Evolutionary conservation across 805 yeast genomes (phyloP).

Genomic region (Kodamaea sagamina): DNA sequence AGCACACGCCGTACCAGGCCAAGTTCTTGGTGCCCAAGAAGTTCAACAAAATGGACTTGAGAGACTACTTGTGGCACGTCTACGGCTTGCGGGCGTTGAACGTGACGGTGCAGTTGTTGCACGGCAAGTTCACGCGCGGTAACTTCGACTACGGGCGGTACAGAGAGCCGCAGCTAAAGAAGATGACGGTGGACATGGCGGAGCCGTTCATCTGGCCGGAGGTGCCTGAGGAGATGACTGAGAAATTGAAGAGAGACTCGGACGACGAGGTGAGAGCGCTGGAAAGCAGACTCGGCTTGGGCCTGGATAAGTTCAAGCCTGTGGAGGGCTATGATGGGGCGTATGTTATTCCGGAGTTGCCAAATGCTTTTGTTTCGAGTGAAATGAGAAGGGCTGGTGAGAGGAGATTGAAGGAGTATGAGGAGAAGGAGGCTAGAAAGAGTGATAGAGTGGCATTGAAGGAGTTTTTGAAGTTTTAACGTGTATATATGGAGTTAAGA

Average conservation of each 20-base stretch:
- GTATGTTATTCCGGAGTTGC: conserved; percentile 45
- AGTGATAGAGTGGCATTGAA: conserved; percentile 33
- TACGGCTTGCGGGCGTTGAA: conserved; percentile 90
- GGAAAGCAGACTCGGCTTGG: conserved; percentile 51
- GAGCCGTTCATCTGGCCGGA: conserved; percentile 97
- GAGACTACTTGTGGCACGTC: conserved; percentile 89
- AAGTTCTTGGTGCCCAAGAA: conserved; percentile 91
- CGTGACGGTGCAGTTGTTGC: conserved; percentile 81
- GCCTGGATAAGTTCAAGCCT: conserved; percentile 71
- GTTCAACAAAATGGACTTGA: conserved; percentile 89
- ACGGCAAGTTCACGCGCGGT: conserved; percentile 61
- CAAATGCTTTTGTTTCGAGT: conserved; percentile 40
- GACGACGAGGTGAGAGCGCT: conserved; percentile 54
- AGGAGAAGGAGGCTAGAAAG: conserved; percentile 24
- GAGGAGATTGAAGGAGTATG: conserved; percentile 19
- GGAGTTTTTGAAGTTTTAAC: conserved; percentile 32
- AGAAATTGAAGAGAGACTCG: conserved; percentile 39
- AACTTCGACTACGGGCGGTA: conserved; percentile 65
- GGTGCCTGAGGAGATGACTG: conserved; percentile 37
- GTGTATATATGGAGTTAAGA: conserved; percentile 6
- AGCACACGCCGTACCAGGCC: conserved; percentile 96
- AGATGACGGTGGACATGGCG: conserved; percentile 95
- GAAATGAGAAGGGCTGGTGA: conserved; percentile 29
- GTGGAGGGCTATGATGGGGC: conserved; percentile 75
- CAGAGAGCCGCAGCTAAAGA: conserved; percentile 80